Conservation (phyloP, 306 rosid genomes). For the Cercis canadensis region DNA sequence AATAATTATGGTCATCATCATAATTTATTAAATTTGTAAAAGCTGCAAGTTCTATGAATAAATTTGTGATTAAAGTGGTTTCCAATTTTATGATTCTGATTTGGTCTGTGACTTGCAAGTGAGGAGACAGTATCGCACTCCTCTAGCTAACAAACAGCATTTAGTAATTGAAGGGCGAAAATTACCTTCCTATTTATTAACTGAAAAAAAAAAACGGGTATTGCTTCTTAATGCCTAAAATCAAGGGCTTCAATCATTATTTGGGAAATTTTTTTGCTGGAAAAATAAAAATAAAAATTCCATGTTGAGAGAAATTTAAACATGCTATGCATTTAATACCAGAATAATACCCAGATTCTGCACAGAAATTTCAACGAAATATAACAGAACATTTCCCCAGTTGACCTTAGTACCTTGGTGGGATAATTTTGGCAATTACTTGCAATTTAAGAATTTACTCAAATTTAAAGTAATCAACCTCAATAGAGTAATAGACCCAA, state of each 20-base stretch:
- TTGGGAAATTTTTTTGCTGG: neutral
- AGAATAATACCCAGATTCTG: conserved; percentile 36
- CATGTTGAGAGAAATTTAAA: too few species aligned
- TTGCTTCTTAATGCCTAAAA: conserved; percentile 15
- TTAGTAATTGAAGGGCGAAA: conserved; percentile 21
- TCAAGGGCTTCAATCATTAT: neutral
- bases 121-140: conserved; percentile 37
- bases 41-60: neutral
- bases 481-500: conserved; percentile 4
- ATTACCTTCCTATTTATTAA: neutral
- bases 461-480: conserved; percentile 14
- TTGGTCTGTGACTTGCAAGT: conserved; percentile 21
- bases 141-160: conserved; percentile 36
- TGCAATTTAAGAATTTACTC: too few species aligned
- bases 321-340: too few species aligned
- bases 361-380: conserved; percentile 2
- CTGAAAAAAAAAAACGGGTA: neutral
- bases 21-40: too few species aligned
- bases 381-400: conserved; percentile 15
- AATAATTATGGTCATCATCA: conserved; percentile 14
- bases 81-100: conserved; percentile 8
- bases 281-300: too few species aligned
- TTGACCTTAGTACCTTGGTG: conserved; percentile 25
- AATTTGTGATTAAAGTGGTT: conserved; percentile 11
- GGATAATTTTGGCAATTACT: neutral